Evolutionary conservation across 1,284 basidiomycete genomes (phyloP), one percentile per base, ranked within the genome.

Genomic region (Rhodotorula sp.): DNA sequence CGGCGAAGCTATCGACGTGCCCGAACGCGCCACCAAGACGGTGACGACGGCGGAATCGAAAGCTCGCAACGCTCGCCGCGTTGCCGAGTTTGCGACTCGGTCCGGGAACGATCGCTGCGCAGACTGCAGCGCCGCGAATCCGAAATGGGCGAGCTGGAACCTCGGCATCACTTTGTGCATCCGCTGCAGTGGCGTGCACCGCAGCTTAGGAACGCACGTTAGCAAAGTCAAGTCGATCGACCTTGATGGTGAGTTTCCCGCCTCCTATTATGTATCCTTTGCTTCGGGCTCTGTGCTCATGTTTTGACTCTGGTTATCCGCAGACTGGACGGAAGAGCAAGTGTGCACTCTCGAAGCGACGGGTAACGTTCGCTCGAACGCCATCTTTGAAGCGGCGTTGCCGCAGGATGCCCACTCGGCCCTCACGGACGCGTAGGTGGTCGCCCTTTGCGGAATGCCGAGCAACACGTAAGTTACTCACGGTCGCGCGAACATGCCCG

Each of bases 111-210:
- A 56, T 14, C 52, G 43, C 6, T 73, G 68, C 60, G 67, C 71
- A 3, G 67, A 70, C 26, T 75, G 62, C 47, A 47, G 55, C 21
- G 60, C 10, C 23, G 18, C 48, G 21, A 77, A 79, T 23, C 83
- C 85, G 3, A 81, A 77, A 14, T 82, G 81, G 81, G 80, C 81
- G 8, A 80, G 80, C 4, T 81, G 79, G 78, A 78, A 73, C 28
- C 68, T 85, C 68, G 83, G 83, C 52, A 80, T 85, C 69, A 85
- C 85, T 69, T 77, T 85, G 60, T 85, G 84, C 77, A 85, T 85
- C 57, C 78, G 82, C 21, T 85, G 85, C 72, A 81, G 81, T 34
- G 85, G 85, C 0, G 68, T 84, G 1, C 85, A 85, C 74, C 81
- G 85, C 8, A 79, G 80, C 8, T 78, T 85, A 14, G 85, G 85